These are phyloP conservation scores for Amanita fuliginea DNA, from an alignment of 768 basidiomycete genomes.

Conservation along the genomic window DNA sequence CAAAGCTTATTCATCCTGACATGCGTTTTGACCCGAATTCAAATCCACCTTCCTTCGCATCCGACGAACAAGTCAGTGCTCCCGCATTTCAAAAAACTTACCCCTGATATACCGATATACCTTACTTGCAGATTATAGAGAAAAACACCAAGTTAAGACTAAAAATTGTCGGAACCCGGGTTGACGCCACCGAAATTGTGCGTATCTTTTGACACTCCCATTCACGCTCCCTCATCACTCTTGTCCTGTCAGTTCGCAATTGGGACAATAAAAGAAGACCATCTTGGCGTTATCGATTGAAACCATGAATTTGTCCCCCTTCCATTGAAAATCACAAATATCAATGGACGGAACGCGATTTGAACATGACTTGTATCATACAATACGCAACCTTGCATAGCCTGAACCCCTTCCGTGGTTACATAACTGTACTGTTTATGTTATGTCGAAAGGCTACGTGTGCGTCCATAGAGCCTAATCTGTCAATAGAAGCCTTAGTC, in stretches of 20 bases:
- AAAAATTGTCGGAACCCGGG: constrained; percentile 97
- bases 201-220: constrained; percentile 17
- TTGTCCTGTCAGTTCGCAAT: constrained; percentile 72
- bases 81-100: not conserved
- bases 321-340: too few relatives aligned
- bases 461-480: not conserved
- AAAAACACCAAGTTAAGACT: constrained; percentile 87
- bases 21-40: constrained; percentile 93
- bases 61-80: constrained; percentile 64
- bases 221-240: not conserved
- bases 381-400: too few relatives aligned
- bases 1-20: constrained; percentile 85
- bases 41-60: constrained; percentile 93
- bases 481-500: not conserved
- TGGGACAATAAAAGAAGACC: constrained; percentile 97
- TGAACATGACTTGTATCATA: too few relatives aligned
- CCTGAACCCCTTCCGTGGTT: too few relatives aligned
- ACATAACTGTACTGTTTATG: too few relatives aligned
- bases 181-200: constrained; percentile 97
- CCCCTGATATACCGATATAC: constrained; percentile 2
- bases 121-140: constrained; percentile 64
- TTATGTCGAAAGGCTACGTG: not conserved
- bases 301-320: not conserved
- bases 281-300: constrained; percentile 85
- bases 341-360: too few relatives aligned